Conservation (phyloP, 495 filamentous ascomycete species). For the Neurospora sp. region DNA sequence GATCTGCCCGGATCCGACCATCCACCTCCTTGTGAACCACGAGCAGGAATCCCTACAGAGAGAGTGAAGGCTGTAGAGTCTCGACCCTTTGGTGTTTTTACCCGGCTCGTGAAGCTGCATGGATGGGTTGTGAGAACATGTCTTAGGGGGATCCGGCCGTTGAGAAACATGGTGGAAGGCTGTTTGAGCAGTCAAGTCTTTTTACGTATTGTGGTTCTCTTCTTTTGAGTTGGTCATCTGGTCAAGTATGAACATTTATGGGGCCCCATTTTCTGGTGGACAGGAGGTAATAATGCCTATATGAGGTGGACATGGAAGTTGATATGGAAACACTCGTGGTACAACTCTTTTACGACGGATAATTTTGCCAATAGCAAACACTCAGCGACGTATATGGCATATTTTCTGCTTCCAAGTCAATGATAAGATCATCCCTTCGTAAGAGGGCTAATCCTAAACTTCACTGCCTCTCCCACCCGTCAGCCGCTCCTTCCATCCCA, state of each 20-base stretch:
- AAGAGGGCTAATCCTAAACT: neutral
- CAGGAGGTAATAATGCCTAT: neutral
- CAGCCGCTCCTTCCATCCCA: neutral
- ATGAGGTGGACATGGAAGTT: neutral
- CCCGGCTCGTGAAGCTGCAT: neutral
- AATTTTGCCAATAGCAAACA: neutral
- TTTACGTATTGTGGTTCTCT: neutral
- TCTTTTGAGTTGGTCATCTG: neutral
- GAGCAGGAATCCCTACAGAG: neutral
- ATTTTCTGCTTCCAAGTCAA: neutral
- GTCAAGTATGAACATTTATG: neutral
- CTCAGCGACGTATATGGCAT: neutral
- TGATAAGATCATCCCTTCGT: neutral
- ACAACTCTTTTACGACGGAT: neutral
- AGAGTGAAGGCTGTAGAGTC: neutral
- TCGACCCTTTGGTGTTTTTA: neutral
- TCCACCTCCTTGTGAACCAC: constrained; percentile 4
- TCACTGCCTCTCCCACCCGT: neutral
- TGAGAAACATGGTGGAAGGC: neutral
- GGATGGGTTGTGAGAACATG: neutral
- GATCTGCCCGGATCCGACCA: constrained; percentile 10
- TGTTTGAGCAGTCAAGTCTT: neutral
- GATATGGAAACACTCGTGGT: neutral
- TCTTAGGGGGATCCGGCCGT: neutral
- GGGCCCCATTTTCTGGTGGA: neutral